A percentile compares a stretch with the other conserved stretches of the same genome.
Conservation (phyloP, 257 asterid genomes). For the Eustoma russellianum region DNA sequence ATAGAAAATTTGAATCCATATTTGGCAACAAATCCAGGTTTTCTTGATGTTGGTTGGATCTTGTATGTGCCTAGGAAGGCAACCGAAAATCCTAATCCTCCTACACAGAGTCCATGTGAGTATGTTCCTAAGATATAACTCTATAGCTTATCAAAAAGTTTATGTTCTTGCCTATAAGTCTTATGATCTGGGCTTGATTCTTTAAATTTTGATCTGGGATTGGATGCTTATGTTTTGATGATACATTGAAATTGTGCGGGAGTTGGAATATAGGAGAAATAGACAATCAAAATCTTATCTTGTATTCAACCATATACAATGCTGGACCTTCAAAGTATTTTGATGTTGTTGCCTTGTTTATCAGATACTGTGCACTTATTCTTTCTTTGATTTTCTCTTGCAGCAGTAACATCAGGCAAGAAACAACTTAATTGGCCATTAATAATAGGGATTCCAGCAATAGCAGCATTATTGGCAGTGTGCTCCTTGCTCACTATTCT, state of each 20-base stretch:
- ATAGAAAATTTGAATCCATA: conserved; percentile 40
- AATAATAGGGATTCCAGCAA: conserved; percentile 32
- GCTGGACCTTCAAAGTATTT: too few species aligned
- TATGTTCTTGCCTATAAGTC: too few species aligned
- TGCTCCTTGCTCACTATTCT: conserved; percentile 43
- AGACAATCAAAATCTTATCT: too few species aligned
- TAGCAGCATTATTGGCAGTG: conserved; percentile 39
- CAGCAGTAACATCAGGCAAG: conserved; percentile 8
- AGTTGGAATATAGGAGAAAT: too few species aligned
- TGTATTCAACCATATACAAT: too few species aligned
- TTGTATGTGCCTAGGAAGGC: conserved; percentile 55
- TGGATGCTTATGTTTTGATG: too few species aligned
- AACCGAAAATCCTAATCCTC: conserved; percentile 21
- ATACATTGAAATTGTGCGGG: too few species aligned
- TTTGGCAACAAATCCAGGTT: conserved; percentile 27
- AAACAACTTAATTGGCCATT: conserved; percentile 36
- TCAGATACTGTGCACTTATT: too few species aligned
- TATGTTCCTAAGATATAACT: neutral
- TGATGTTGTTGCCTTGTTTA: too few species aligned
- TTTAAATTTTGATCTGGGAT: too few species aligned
- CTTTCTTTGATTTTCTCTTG: neutral
- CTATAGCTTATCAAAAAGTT: too few species aligned
- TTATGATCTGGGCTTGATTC: too few species aligned
- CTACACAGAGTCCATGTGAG: neutral
- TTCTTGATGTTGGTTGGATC: conserved; percentile 45